These are phyloP conservation scores for Orbilia javanica DNA, from an alignment of 2,329 filamentous ascomycete genomes.

Conservation along the genomic window DNA sequence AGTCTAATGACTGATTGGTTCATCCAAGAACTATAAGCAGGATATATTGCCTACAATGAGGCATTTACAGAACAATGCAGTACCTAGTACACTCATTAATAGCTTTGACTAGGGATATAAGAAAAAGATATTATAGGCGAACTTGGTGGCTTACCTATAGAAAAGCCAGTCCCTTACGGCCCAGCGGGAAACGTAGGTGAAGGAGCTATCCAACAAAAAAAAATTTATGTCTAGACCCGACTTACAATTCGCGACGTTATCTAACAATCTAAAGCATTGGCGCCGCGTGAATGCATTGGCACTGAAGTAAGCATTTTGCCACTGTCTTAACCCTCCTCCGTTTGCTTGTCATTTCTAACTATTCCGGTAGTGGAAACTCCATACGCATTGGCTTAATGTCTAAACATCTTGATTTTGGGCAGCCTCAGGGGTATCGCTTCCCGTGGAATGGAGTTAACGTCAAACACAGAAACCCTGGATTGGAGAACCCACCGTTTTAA, in stretches of 20 bases:
- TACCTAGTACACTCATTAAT: not conserved
- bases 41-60: not conserved
- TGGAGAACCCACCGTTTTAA: not conserved
- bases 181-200: not conserved
- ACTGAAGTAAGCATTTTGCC: conserved; percentile 6
- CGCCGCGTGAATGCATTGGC: not conserved
- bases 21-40: not conserved
- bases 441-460: not conserved
- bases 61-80: not conserved
- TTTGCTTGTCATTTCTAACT: not conserved
- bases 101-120: not conserved
- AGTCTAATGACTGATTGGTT: not conserved
- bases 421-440: not conserved
- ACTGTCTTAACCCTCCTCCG: not conserved
- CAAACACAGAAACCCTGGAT: not conserved
- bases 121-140: not conserved
- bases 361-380: not conserved
- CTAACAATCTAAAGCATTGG: not conserved
- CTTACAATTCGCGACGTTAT: not conserved
- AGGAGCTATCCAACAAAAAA: not conserved
- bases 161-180: not conserved
- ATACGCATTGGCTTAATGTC: not conserved
- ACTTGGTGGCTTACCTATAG: not conserved
- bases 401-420: too few species aligned
- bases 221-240: not conserved